A percentile compares a stretch with the other conserved stretches of the same genome.
Conservation (phyloP, 1,139 yeast species). For the Candida buenavistaensis region DNA sequence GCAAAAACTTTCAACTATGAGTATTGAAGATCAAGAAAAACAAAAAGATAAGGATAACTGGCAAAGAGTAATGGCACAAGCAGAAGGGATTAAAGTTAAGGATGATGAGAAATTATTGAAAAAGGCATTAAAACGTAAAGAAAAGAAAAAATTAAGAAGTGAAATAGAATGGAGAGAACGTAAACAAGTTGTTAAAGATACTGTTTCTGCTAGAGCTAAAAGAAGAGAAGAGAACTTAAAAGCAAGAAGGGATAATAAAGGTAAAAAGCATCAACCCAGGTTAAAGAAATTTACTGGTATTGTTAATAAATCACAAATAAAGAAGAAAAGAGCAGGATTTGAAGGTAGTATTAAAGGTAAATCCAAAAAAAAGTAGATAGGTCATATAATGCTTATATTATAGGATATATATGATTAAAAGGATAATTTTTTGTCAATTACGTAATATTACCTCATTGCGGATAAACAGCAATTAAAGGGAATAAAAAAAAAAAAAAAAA, state of each 20-base stretch:
- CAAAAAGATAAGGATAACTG: slow-evolving; percentile 76
- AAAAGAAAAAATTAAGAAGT: slow-evolving; percentile 74
- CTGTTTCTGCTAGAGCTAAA: slow-evolving; percentile 71
- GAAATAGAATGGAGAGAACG: slow-evolving; percentile 88
- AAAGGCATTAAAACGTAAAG: slow-evolving; percentile 83
- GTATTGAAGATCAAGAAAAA: slow-evolving; percentile 62
- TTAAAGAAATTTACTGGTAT: slow-evolving; percentile 68
- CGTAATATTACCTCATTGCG: not conserved
- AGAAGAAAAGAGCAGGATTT: slow-evolving; percentile 57
- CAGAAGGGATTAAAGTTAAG: slow-evolving; percentile 84
- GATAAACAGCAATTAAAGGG: not conserved
- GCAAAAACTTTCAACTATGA: slow-evolving; percentile 57
- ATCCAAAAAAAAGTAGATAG: slow-evolving; percentile 20
- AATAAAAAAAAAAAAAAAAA: not conserved
- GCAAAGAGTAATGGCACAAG: slow-evolving; percentile 80
- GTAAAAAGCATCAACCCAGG: slow-evolving; percentile 67
- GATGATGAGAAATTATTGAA: slow-evolving; percentile 88
- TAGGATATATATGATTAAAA: too few relatives aligned
- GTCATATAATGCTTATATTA: slow-evolving; percentile 1
- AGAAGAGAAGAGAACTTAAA: slow-evolving; percentile 89
- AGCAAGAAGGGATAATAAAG: slow-evolving; percentile 78
- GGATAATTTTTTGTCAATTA: too few relatives aligned
- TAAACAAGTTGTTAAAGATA: slow-evolving; percentile 72
- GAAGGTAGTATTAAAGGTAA: slow-evolving; percentile 52
- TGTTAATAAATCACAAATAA: slow-evolving; percentile 29